Evolutionary conservation across 179 eudicot genomes (phyloP), one percentile per base, ranked within the genome.

Genomic region (Silene vulgaris): DNA sequence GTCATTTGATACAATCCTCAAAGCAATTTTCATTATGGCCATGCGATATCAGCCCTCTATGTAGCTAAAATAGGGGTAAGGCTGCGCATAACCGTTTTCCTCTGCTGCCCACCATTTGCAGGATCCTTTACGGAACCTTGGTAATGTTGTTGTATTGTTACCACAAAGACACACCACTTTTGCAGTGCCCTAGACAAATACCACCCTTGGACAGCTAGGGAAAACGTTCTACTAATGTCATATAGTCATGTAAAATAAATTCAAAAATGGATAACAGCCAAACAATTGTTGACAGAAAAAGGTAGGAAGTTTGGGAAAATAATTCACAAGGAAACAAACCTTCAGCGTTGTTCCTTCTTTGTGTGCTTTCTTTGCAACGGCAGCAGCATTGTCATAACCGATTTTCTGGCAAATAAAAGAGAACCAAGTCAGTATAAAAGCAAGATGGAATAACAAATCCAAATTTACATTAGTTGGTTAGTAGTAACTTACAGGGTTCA

Each of bases 361-460:
- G 87, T 89, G 94, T 68, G 97, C 95, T 74, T 85, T 91, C 90
- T 90, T 90, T 78, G 96, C 93, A 79, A 89, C 95, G 71, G 90
- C 90, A 35, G 97, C 99, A 78, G 97, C 99, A 74, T 90, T 95
- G 88, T 95, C 99, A 60, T 92, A 88, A 16, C 96, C 96, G 72
- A 90, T 88, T 95, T 92, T 89, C 95, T 90, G 76, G n/a, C 60
- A 74, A 54, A 77, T 62, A 50, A 63, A 71, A 71, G 60, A 74
- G 73, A 17, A 52, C 6, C 3, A 11, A n/a, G 54, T 85, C 56
- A 82, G 75, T 43, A 77, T 29, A 72, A 66, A 70, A 72, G 59
- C 40, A 62, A 8, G 32, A 37, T 23, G 17, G 4, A 71, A 48
- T 20, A 28, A 21, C 3, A 23, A 23, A 29, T 43, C 4, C 14